Evolutionary conservation across 2,329 filamentous ascomycete species (phyloP).

Genomic region (Colletotrichum tanaceti): DNA sequence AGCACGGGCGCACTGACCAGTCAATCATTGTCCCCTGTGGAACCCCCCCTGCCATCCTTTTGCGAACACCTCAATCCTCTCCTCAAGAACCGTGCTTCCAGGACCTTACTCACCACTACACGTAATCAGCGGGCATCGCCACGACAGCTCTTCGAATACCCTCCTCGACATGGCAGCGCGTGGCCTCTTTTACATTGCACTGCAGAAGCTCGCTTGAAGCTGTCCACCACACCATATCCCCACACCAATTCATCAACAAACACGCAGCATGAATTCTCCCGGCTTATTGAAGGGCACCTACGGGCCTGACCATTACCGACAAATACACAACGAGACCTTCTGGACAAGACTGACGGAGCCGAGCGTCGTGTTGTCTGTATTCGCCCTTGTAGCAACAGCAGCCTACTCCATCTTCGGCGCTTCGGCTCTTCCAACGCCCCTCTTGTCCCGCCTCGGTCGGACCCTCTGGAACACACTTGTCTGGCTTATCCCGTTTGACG

Average conservation of each 20-base stretch:
- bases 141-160: constrained; percentile 15
- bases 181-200: constrained; percentile 17
- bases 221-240: constrained; percentile 2
- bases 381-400: constrained; percentile 50
- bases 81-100: constrained; percentile 23
- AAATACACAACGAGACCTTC: constrained; percentile 34
- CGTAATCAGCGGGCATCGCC: constrained; percentile 33
- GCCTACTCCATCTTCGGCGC: constrained; percentile 51
- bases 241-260: not conserved
- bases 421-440: constrained; percentile 47
- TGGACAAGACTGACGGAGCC: constrained; percentile 51
- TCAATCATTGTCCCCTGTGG: constrained; percentile 29
- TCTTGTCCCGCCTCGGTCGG: constrained; percentile 49
- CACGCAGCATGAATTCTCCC: constrained; percentile 40
- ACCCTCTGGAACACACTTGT: constrained; percentile 72
- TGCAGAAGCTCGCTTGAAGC: constrained; percentile 37
- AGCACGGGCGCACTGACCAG: constrained; percentile 27
- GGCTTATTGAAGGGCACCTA: constrained; percentile 31
- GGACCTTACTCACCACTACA: constrained; percentile 31
- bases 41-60: constrained; percentile 22
- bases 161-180: constrained; percentile 35
- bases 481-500: constrained; percentile 63
- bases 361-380: constrained; percentile 50
- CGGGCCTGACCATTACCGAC: constrained; percentile 38
- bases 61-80: constrained; percentile 13